phyloP scores from a whole-genome alignment of 2,329 filamentous ascomycete species.

The Aspergillus puulaauensis region DNA sequence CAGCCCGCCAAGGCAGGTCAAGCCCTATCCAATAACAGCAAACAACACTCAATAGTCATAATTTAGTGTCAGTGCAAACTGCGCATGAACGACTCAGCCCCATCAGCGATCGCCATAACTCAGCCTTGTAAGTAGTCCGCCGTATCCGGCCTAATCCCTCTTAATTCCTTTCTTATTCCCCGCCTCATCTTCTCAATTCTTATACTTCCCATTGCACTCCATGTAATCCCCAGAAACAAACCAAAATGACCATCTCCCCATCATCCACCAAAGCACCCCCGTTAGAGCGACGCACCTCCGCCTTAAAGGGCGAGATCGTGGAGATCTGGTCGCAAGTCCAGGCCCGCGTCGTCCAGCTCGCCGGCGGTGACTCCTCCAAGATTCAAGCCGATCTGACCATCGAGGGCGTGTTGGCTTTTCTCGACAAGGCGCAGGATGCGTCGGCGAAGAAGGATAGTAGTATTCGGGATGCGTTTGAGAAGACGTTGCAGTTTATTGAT shows the following conservation, averaged over 20 bases:
- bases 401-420: conserved; percentile 9
- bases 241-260: conserved; percentile 12
- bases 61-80: too few species aligned
- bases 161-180: not conserved
- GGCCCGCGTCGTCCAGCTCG: conserved; percentile 17
- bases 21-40: too few species aligned
- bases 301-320: conserved; percentile 14
- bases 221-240: not conserved
- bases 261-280: conserved; percentile 2
- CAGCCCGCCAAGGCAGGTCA: too few species aligned
- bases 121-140: not conserved
- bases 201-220: not conserved
- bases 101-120: not conserved
- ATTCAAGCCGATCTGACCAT: conserved; percentile 11
- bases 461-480: conserved; percentile 12
- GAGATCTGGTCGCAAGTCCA: conserved; percentile 18
- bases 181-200: not conserved
- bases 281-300: conserved; percentile 5
- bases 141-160: not conserved
- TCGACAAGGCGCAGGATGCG: conserved; percentile 11
- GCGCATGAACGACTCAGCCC: not conserved
- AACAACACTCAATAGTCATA: too few species aligned
- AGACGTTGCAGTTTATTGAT: conserved; percentile 17
- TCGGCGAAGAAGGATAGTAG: conserved; percentile 4
- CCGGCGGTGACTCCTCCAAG: conserved; percentile 10